Conservation (phyloP, 805 yeast species). For the Saturnispora gosingensis region DNA sequence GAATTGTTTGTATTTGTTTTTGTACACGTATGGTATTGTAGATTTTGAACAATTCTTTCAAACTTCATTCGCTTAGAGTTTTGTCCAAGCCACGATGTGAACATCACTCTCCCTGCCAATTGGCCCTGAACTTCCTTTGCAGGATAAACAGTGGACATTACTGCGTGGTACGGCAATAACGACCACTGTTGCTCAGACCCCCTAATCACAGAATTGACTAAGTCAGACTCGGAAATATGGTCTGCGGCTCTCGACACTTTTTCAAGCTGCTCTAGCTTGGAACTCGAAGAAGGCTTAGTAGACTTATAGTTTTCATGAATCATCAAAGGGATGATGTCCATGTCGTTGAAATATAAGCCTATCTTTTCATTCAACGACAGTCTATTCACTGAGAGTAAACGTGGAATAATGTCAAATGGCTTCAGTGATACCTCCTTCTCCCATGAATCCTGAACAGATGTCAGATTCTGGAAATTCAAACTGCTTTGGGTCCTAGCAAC, state of each 20-base stretch:
- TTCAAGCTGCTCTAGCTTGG: constrained; percentile 45
- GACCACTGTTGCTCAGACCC: constrained; percentile 94
- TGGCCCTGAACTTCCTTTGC: constrained; percentile 66
- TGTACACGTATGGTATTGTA: constrained; percentile 80
- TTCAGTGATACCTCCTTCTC: constrained; percentile 83
- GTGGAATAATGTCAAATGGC: constrained; percentile 82
- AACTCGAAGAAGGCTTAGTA: constrained; percentile 45
- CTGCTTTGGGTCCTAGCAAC: constrained; percentile 63
- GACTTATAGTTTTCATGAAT: constrained; percentile 83
- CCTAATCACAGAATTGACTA: constrained; percentile 73
- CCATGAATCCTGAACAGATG: constrained; percentile 61
- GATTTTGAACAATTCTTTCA: constrained; percentile 69
- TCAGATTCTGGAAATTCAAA: constrained; percentile 56
- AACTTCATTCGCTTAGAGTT: constrained; percentile 77
- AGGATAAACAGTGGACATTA: constrained; percentile 78
- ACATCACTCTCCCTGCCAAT: constrained; percentile 58
- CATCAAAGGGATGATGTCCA: constrained; percentile 92
- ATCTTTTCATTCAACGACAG: constrained; percentile 70
- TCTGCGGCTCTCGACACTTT: constrained; percentile 75
- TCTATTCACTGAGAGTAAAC: constrained; percentile 51
- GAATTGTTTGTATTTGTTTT: constrained; percentile 66
- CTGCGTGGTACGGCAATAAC: constrained; percentile 82
- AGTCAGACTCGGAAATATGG: constrained; percentile 75
- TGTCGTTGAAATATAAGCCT: constrained; percentile 86
- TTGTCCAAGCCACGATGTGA: constrained; percentile 84